phyloP scores from a whole-genome alignment of 306 rosid species.

The Cucurbita moschata region DNA sequence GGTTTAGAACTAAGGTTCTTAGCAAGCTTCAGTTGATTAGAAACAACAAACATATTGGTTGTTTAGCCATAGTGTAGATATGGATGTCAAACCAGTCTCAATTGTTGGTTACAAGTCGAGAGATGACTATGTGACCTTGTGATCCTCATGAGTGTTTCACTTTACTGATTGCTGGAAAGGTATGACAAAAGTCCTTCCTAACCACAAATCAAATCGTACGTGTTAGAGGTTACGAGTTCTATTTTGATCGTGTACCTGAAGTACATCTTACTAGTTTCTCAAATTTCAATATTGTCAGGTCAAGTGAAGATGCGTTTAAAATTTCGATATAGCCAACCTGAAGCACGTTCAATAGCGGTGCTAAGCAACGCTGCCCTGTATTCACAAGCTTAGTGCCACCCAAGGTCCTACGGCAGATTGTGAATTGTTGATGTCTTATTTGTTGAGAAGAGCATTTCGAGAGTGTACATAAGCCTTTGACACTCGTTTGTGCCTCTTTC shows the following conservation, averaged over 20 bases:
- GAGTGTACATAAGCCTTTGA: too few species aligned
- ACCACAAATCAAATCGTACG: not conserved
- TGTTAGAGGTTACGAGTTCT: not conserved
- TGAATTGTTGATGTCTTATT: constrained; percentile 36
- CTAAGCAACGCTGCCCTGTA: constrained; percentile 8
- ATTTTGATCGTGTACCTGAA: not conserved
- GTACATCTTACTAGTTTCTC: not conserved
- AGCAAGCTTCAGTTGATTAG: not conserved
- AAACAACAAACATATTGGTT: not conserved
- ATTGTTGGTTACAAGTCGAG: too few species aligned
- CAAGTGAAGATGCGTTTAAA: not conserved
- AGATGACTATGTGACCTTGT: not conserved
- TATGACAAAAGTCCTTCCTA: not conserved
- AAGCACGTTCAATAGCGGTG: not conserved
- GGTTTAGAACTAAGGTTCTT: not conserved
- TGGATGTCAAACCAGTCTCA: not conserved
- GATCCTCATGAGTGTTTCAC: not conserved
- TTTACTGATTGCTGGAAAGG: not conserved
- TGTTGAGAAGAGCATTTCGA: not conserved
- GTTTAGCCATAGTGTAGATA: not conserved
- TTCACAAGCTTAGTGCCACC: constrained; percentile 55
- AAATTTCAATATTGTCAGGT: not conserved
- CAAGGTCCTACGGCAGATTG: constrained; percentile 55
- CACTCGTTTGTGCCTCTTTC: not conserved
- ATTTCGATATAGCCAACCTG: not conserved